Base-by-base conservation (phyloP, 2,329 filamentous ascomycete genomes). In the Alternaria brassicicola region DNA sequence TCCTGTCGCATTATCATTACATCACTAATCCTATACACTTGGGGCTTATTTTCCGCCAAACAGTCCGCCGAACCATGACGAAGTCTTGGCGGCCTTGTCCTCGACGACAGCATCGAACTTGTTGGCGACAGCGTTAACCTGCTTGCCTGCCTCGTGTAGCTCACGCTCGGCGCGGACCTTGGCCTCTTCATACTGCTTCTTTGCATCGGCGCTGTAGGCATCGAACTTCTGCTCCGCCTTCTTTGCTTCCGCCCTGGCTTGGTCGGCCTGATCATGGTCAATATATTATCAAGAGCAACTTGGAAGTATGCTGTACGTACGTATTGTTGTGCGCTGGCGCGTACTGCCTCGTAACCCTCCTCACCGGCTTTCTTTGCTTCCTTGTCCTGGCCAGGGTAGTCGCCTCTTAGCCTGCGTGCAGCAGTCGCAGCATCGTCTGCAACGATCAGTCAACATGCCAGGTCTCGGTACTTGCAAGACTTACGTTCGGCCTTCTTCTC, bases 401-500 rank as follows among this genome's bases (percentile, higher is more conserved):
- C 85, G 61, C 83, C 81, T 78, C 86, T 89, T 71, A 92, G 75
- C 67, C 87, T 87, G 63, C 87, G 82, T 10, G 88, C 87, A 43
- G 88, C 86, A 66, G 84, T 85, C 72, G 91, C 85, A 52, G 90
- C 85, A 78, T 97, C 94, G 77, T 89, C 93, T 97, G 66, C 47
- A 36, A 42, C 49, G 66, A 74, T 69, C 42, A 38, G 52, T 47
- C 13, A 9, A n/a, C 6, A 35, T 5, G 10, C 9, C 21, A 3
- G 21, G 19, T 1, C 23, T 33, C 3, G 13, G 7, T 12, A 15
- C 30, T 6, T 10, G 0, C 19, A 12, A 1, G 1, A 81, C 88
- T 43, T 81, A 97, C 94, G 86, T 82, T 97, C 91, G 67, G 91
- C 85, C 78, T 95, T 84, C 83, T 94, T 91, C 84, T 93, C 87